Evolutionary conservation across 2,329 filamentous ascomycete genomes (phyloP).

Genomic region (Aureobasidium sp.): DNA sequence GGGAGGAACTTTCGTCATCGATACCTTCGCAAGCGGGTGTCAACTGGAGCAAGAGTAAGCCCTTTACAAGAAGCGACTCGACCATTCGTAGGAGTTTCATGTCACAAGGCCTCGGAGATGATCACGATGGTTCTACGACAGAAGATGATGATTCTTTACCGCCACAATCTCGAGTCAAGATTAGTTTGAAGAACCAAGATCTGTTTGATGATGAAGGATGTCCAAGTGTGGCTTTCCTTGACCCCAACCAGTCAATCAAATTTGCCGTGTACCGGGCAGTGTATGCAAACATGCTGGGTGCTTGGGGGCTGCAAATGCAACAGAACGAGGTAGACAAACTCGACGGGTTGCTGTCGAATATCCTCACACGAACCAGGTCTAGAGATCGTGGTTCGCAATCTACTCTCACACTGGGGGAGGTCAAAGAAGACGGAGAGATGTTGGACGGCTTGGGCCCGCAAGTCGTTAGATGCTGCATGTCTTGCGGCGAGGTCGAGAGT

Average conservation of each 20-base stretch:
- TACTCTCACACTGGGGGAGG: conserved; percentile 11
- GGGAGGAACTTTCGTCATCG: conserved; percentile 33
- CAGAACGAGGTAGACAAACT: conserved; percentile 52
- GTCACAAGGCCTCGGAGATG: conserved; percentile 18
- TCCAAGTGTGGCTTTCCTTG: conserved; percentile 40
- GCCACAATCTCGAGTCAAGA: conserved; percentile 34
- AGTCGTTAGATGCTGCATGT: conserved; percentile 13
- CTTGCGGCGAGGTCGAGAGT: conserved; percentile 5
- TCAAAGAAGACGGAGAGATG: not conserved
- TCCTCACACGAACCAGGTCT: conserved; percentile 21
- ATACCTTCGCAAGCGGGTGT: conserved; percentile 32
- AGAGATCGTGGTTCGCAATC: conserved; percentile 10
- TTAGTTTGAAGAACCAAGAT: conserved; percentile 48
- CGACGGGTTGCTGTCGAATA: conserved; percentile 31
- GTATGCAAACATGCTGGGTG: conserved; percentile 51
- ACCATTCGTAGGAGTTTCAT: conserved; percentile 18
- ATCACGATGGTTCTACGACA: conserved; percentile 25
- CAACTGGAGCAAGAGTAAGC: conserved; percentile 36
- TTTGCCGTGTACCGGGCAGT: conserved; percentile 45
- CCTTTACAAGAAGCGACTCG: conserved; percentile 24
- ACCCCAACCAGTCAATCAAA: conserved; percentile 38
- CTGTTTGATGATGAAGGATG: conserved; percentile 46
- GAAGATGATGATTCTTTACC: conserved; percentile 28
- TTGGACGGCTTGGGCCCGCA: not conserved
- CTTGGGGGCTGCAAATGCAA: conserved; percentile 47